Conservation (phyloP, 2,329 filamentous ascomycete genomes). For the Aaosphaeria pasadenensis region DNA sequence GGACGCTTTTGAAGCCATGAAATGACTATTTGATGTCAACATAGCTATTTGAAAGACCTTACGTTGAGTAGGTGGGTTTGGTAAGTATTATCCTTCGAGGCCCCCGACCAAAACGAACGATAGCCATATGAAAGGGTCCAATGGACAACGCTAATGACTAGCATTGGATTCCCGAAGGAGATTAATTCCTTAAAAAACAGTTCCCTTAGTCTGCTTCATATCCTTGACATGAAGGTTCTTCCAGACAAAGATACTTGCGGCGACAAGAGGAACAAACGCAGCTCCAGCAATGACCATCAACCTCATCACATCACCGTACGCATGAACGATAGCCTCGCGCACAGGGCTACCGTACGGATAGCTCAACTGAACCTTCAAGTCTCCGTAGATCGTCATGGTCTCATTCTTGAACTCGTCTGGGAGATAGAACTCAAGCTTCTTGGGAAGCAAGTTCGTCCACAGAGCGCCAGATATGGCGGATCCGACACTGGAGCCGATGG, state of each 20-base stretch:
- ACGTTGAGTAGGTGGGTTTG: too few species aligned
- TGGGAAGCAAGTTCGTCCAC: conserved; percentile 33
- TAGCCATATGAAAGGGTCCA: too few species aligned
- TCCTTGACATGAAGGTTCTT: conserved; percentile 12
- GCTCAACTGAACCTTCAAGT: conserved; percentile 9
- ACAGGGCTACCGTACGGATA: conserved; percentile 45
- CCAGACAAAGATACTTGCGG: conserved; percentile 13
- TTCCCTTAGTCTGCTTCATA: conserved; percentile 16
- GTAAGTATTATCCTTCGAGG: too few species aligned
- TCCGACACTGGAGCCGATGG: background rate
- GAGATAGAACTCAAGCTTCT: conserved; percentile 37
- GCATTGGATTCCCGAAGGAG: too few species aligned
- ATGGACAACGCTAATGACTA: too few species aligned
- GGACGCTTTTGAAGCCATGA: too few species aligned
- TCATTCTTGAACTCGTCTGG: conserved; percentile 41
- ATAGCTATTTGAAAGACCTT: too few species aligned
- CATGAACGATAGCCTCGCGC: conserved; percentile 40
- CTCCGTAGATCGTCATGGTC: background rate
- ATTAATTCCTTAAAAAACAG: conserved; percentile 5
- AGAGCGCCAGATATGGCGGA: background rate
- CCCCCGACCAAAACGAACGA: too few species aligned
- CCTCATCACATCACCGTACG: conserved; percentile 44
- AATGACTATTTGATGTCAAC: too few species aligned
- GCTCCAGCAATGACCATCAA: conserved; percentile 47
- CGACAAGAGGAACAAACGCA: conserved; percentile 9